phyloP scores from a whole-genome alignment of 1,139 yeast genomes.

The Geotrichum australiense region DNA sequence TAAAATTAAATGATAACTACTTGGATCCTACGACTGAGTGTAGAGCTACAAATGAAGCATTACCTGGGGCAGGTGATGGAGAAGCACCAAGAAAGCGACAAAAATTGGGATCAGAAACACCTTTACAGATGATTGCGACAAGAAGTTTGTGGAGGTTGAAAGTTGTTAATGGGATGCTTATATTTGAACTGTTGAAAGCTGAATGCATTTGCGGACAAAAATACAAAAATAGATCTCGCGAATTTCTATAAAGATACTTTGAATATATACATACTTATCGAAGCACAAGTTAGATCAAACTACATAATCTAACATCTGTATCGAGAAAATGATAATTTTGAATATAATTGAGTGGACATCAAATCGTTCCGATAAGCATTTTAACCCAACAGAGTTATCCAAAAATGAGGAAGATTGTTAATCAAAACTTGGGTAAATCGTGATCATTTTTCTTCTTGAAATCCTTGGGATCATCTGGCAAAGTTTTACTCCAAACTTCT shows the following conservation, averaged over 20 bases:
- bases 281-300: too few relatives aligned
- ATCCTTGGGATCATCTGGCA: too few relatives aligned
- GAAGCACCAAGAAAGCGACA: slow-evolving; percentile 5
- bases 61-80: background rate
- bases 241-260: slow-evolving; percentile 13
- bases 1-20: slow-evolving; percentile 1
- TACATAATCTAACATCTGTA: too few relatives aligned
- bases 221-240: slow-evolving; percentile 10
- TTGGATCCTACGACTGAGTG: slow-evolving; percentile 1
- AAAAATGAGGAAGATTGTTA: too few relatives aligned
- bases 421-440: too few relatives aligned
- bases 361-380: too few relatives aligned
- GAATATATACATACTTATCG: too few relatives aligned
- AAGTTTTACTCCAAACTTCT: background rate
- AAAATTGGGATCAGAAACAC: slow-evolving; percentile 1
- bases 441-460: too few relatives aligned
- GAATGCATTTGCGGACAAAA: slow-evolving; percentile 13
- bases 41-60: background rate
- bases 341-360: too few relatives aligned
- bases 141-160: slow-evolving; percentile 16
- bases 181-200: slow-evolving; percentile 14
- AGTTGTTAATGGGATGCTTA: background rate
- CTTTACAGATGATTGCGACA: slow-evolving; percentile 9
- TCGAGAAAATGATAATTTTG: too few relatives aligned
- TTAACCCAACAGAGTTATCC: too few relatives aligned